Conservation (phyloP, 2,329 filamentous ascomycete species). For the Juglanconis juglandina region DNA sequence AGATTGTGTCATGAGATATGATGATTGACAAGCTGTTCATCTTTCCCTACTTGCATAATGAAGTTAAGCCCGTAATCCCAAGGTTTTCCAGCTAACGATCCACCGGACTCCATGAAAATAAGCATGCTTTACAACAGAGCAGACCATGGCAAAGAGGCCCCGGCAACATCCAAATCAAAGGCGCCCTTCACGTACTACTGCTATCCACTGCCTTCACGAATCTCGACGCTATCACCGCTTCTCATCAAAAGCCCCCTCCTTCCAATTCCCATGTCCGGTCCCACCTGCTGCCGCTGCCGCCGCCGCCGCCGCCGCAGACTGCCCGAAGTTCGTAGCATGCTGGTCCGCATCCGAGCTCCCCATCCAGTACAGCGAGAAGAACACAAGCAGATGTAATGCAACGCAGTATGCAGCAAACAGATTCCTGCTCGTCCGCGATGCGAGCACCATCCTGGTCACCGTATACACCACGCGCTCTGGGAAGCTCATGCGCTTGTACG, state of each 20-base stretch:
- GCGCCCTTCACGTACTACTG: background rate
- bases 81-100: too few species aligned
- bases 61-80: too few species aligned
- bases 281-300: slow-evolving; percentile 41
- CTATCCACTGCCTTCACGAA: background rate
- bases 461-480: slow-evolving; percentile 89
- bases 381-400: slow-evolving; percentile 81
- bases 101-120: too few species aligned
- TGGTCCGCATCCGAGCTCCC: slow-evolving; percentile 64
- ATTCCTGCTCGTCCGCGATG: slow-evolving; percentile 86
- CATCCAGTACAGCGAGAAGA: slow-evolving; percentile 82
- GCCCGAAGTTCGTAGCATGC: slow-evolving; percentile 56
- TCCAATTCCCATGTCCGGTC: slow-evolving; percentile 43
- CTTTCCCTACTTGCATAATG: too few species aligned
- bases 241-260: slow-evolving; percentile 55
- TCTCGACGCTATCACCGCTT: background rate
- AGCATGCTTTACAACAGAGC: too few species aligned
- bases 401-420: slow-evolving; percentile 91
- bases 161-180: background rate
- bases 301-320: slow-evolving; percentile 41
- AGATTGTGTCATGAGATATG: too few species aligned
- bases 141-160: background rate
- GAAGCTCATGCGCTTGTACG: slow-evolving; percentile 88
- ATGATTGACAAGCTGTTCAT: too few species aligned
- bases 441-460: slow-evolving; percentile 84